These are phyloP conservation scores for Melampsora larici-populina DNA, from an alignment of 1,284 basidiomycete species.

Conservation along the genomic window DNA sequence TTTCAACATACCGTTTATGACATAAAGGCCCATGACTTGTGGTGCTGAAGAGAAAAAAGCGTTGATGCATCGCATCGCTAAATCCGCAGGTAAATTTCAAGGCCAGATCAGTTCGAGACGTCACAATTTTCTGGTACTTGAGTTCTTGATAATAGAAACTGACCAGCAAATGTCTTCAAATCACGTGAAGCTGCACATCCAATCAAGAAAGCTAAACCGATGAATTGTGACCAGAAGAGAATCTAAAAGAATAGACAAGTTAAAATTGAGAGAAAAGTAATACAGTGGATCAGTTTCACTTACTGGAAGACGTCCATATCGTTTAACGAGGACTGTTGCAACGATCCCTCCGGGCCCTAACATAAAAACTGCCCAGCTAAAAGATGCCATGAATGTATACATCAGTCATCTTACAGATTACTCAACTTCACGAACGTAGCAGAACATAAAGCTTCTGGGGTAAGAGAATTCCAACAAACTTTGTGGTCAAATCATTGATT, in stretches of 20 bases:
- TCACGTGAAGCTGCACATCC: conserved; percentile 62
- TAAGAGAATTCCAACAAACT: conserved; percentile 37
- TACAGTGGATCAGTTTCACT: conserved; percentile 59
- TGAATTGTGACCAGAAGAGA: conserved; percentile 53
- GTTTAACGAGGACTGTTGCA: conserved; percentile 63
- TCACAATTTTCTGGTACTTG: background rate
- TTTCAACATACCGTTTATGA: conserved; percentile 20
- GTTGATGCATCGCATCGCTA: conserved; percentile 68
- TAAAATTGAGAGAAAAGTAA: background rate
- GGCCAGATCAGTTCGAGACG: too few species aligned
- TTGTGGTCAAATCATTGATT: conserved; percentile 62
- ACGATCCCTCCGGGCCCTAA: conserved; percentile 65
- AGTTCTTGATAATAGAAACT: background rate
- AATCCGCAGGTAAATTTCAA: background rate
- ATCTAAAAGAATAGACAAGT: conserved; percentile 6
- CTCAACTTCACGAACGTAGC: background rate
- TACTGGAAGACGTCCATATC: conserved; percentile 63
- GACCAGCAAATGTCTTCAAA: conserved; percentile 55
- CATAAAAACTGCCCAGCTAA: conserved; percentile 67
- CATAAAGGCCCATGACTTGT: conserved; percentile 47
- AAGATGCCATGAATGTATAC: conserved; percentile 3
- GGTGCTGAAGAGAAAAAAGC: conserved; percentile 65
- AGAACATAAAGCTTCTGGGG: background rate
- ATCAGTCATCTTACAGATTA: conserved; percentile 50
- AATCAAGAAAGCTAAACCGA: conserved; percentile 59